Percentiles rank a stretch among this genome's conserved stretches.
Conservation (phyloP, 2,329 filamentous ascomycete species). For the Scedosporium aurantiacum region DNA sequence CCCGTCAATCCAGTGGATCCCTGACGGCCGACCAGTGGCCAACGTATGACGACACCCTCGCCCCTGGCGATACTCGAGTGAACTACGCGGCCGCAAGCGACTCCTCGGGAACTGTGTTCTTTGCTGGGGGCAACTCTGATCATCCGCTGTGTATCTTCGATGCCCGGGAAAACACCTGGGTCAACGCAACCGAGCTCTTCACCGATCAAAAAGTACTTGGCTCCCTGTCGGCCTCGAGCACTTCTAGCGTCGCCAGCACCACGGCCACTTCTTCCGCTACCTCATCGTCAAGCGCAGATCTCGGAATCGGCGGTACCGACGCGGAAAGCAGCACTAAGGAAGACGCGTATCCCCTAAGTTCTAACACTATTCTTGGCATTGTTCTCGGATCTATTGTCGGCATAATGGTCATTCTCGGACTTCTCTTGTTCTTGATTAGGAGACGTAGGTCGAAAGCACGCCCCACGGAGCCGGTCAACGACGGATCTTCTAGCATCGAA, state of each 20-base stretch:
- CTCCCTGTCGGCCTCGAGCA: slow-evolving; percentile 18
- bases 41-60: slow-evolving; percentile 63
- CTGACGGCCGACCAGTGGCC: slow-evolving; percentile 60
- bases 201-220: slow-evolving; percentile 29
- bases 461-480: slow-evolving; percentile 19
- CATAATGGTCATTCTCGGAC: slow-evolving; percentile 56
- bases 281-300: slow-evolving; percentile 15
- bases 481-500: slow-evolving; percentile 28
- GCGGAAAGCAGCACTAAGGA: background rate
- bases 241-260: slow-evolving; percentile 16
- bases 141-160: slow-evolving; percentile 70
- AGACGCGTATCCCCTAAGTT: slow-evolving; percentile 13
- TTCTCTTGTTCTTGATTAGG: slow-evolving; percentile 59
- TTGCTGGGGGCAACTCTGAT: slow-evolving; percentile 62
- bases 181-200: slow-evolving; percentile 58
- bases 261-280: slow-evolving; percentile 18
- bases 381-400: slow-evolving; percentile 74
- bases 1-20: slow-evolving; percentile 6
- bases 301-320: slow-evolving; percentile 12
- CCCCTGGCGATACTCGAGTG: slow-evolving; percentile 50
- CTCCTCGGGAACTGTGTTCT: slow-evolving; percentile 55
- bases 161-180: slow-evolving; percentile 63
- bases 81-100: slow-evolving; percentile 64
- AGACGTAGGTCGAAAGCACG: slow-evolving; percentile 34
- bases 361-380: slow-evolving; percentile 61